phyloP scores from a whole-genome alignment of 768 basidiomycete species.

The Boletus huronensis region DNA sequence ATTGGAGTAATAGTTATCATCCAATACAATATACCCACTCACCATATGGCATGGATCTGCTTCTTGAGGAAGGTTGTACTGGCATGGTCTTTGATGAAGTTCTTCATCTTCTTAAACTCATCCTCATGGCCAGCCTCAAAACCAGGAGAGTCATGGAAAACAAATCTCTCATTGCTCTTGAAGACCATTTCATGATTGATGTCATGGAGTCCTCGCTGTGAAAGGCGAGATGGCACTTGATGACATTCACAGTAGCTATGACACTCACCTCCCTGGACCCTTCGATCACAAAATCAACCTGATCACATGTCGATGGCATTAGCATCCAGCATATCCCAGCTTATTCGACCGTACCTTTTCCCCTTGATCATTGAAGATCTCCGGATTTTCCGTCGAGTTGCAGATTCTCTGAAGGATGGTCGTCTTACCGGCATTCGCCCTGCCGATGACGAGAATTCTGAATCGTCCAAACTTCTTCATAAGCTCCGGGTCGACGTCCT shows the following conservation, averaged over 20 bases:
- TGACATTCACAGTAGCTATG: not conserved
- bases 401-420: too few species aligned
- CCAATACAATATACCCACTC: not conserved
- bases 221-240: not conserved
- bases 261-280: not conserved
- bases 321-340: not conserved
- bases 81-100: not conserved
- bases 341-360: not conserved
- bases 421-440: too few species aligned
- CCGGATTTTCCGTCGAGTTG: not conserved
- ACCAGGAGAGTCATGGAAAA: not conserved
- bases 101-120: not conserved
- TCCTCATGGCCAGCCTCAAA: not conserved
- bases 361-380: not conserved
- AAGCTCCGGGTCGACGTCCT: too few species aligned
- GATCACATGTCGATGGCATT: not conserved
- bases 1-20: not conserved
- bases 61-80: not conserved
- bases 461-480: too few species aligned
- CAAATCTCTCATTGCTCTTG: not conserved
- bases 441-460: too few species aligned
- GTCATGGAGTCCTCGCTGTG: not conserved
- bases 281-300: not conserved
- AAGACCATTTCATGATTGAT: not conserved
- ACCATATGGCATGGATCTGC: not conserved